Evolutionary conservation across 1,284 basidiomycete genomes (phyloP).

Genomic region (Volvariella surrecta): DNA sequence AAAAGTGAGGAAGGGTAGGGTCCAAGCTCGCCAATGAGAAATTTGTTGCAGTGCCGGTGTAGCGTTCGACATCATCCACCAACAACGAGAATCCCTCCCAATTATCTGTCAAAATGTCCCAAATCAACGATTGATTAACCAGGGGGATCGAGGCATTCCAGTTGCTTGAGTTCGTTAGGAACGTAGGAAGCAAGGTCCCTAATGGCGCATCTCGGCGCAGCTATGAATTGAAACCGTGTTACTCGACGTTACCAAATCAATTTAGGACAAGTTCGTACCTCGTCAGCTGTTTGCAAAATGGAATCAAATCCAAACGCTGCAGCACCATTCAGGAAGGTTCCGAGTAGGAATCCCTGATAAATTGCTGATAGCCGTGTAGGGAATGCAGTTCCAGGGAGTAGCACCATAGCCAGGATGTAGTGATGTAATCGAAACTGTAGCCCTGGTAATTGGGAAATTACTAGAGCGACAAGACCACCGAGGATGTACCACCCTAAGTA

Average conservation of each 20-base stretch:
- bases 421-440: constrained; percentile 64
- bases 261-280: constrained; percentile 33
- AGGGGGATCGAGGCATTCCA: constrained; percentile 50
- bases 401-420: constrained; percentile 68
- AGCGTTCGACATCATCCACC: constrained; percentile 81
- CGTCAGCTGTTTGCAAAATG: constrained; percentile 69
- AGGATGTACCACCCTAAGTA: constrained; percentile 65
- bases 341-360: constrained; percentile 75
- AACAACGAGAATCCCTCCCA: constrained; percentile 78
- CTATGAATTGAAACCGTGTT: constrained; percentile 22
- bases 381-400: constrained; percentile 76
- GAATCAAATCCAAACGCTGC: constrained; percentile 77
- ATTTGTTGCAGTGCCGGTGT: constrained; percentile 55
- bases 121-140: constrained; percentile 50
- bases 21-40: constrained; percentile 60
- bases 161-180: constrained; percentile 64
- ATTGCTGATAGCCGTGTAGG: constrained; percentile 74
- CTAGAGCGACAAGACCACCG: constrained; percentile 57
- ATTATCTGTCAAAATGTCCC: constrained; percentile 49
- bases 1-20: constrained; percentile 66
- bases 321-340: constrained; percentile 73
- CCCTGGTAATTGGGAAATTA: constrained; percentile 66
- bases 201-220: constrained; percentile 68
- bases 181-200: constrained; percentile 62
- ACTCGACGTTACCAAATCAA: not conserved